Conservation (phyloP, 2,329 filamentous ascomycete genomes). For the Cephalotrichum gorgonifer region DNA sequence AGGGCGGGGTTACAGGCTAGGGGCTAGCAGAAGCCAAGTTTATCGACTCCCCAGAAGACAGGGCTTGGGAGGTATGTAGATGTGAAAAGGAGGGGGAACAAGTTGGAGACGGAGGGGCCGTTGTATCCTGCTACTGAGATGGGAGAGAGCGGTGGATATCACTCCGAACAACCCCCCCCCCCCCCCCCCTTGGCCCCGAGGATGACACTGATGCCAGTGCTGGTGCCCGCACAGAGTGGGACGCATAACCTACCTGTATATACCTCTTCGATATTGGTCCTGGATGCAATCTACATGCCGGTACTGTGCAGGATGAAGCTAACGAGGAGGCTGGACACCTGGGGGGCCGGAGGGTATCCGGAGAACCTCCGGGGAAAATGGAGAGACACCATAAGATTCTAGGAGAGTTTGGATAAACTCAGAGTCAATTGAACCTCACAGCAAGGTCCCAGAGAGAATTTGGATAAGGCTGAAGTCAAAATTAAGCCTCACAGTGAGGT, state of each 20-base stretch:
- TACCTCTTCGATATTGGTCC: background rate
- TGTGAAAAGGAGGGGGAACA: slow-evolving; percentile 6
- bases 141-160: background rate
- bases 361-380: no score
- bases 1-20: slow-evolving; percentile 10
- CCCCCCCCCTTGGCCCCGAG: no score
- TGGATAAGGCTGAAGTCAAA: no score
- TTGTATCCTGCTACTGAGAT: background rate
- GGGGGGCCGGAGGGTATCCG: no score
- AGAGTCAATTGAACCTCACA: no score
- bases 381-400: no score
- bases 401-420: no score
- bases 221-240: background rate
- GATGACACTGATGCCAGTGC: background rate
- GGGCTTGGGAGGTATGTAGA: slow-evolving; percentile 19
- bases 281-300: background rate
- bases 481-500: no score
- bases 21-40: slow-evolving; percentile 21
- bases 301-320: background rate
- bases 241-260: background rate
- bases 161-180: no score
- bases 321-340: no score
- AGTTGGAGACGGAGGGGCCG: slow-evolving; percentile 4
- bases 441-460: no score
- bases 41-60: slow-evolving; percentile 24